Conservation (phyloP, 2,329 filamentous ascomycete genomes). For the Fusarium nurragi region DNA sequence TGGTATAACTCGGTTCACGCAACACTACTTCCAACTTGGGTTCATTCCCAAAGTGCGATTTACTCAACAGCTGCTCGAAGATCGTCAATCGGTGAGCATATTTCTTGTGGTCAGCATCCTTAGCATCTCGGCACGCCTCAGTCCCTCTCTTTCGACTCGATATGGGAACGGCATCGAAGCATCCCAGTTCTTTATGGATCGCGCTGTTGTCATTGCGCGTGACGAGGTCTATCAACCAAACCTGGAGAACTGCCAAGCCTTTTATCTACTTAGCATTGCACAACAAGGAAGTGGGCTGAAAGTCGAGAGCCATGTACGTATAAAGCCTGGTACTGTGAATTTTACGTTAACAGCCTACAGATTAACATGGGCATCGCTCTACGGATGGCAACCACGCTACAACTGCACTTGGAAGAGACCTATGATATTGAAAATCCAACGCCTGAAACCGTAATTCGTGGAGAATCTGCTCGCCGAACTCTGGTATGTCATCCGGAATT, state of each 20-base stretch:
- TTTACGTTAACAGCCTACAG: slow-evolving; percentile 43
- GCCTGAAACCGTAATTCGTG: slow-evolving; percentile 56
- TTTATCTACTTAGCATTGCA: slow-evolving; percentile 67
- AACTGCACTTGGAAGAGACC: slow-evolving; percentile 65
- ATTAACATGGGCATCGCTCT: slow-evolving; percentile 67
- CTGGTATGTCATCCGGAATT: slow-evolving; percentile 52
- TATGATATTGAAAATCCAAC: slow-evolving; percentile 57
- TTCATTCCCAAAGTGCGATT: slow-evolving; percentile 66
- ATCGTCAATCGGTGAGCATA: slow-evolving; percentile 60
- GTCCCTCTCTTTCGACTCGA: slow-evolving; percentile 56
- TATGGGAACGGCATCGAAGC: slow-evolving; percentile 63
- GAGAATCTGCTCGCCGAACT: slow-evolving; percentile 66
- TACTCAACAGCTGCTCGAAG: slow-evolving; percentile 56
- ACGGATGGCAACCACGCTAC: slow-evolving; percentile 64
- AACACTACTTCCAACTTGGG: slow-evolving; percentile 67
- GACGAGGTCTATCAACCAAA: slow-evolving; percentile 61
- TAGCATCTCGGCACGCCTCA: slow-evolving; percentile 65
- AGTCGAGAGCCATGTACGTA: slow-evolving; percentile 63
- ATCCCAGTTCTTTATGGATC: slow-evolving; percentile 63
- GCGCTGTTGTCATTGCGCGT: slow-evolving; percentile 58
- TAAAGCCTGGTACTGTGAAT: background rate
- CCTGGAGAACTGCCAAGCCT: slow-evolving; percentile 66
- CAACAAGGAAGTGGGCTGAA: slow-evolving; percentile 66
- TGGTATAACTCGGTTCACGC: slow-evolving; percentile 62
- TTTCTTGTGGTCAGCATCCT: slow-evolving; percentile 66